Conservation (phyloP, 176 grass and related monocot species). For the Carex pumila region DNA sequence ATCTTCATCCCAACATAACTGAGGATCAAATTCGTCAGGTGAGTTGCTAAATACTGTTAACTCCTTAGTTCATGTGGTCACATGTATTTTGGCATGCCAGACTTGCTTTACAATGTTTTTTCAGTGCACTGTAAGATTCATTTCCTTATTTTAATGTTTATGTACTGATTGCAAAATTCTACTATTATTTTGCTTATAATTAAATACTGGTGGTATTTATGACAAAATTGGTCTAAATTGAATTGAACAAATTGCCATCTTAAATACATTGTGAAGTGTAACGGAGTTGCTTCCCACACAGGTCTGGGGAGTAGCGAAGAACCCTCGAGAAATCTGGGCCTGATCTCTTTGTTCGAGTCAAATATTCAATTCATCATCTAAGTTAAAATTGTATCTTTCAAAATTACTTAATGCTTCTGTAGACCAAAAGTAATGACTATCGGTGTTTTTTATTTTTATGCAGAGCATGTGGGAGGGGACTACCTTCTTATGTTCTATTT, state of each 20-base stretch:
- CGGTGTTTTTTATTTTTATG: constrained; percentile 25
- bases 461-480: constrained; percentile 26
- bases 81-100: not conserved
- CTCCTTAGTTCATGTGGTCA: not conserved
- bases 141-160: not conserved
- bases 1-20: constrained; percentile 92
- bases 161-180: not conserved
- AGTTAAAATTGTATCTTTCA: constrained; percentile 14
- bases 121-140: not conserved
- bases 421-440: constrained; percentile 24
- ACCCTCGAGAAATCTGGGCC: constrained; percentile 21
- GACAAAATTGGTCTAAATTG: not conserved
- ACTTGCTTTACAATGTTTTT: not conserved
- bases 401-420: constrained; percentile 3
- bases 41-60: constrained; percentile 5
- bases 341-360: constrained; percentile 13
- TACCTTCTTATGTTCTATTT: constrained; percentile 22
- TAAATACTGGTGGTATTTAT: not conserved
- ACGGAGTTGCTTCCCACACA: constrained; percentile 27
- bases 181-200: not conserved
- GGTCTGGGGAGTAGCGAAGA: constrained; percentile 25
- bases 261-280: constrained; percentile 11
- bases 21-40: constrained; percentile 91
- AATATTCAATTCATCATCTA: constrained; percentile 14
- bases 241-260: not conserved